Evolutionary conservation across 2,329 filamentous ascomycete genomes (phyloP).

Genomic region (Pseudocercospora fuligena): DNA sequence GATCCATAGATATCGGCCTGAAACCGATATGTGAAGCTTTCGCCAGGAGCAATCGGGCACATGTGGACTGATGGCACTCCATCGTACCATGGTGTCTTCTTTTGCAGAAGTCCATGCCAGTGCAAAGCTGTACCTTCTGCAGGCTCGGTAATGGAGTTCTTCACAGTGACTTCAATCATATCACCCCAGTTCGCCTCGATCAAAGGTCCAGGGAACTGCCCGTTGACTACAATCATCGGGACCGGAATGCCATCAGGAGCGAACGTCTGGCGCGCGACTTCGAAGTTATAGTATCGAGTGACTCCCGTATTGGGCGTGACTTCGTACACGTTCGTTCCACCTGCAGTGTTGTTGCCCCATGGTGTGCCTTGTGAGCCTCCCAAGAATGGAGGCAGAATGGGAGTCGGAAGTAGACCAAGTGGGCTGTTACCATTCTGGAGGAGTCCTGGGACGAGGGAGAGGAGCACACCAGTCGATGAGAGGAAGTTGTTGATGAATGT

Average conservation of each 20-base stretch:
- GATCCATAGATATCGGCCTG: slow-evolving; percentile 45
- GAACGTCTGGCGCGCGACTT: slow-evolving; percentile 27
- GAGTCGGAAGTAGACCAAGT: slow-evolving; percentile 19
- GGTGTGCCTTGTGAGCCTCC: slow-evolving; percentile 32
- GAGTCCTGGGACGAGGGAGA: slow-evolving; percentile 22
- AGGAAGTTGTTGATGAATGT: slow-evolving; percentile 29
- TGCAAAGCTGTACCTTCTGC: slow-evolving; percentile 47
- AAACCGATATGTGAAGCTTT: slow-evolving; percentile 47
- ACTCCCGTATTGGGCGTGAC: slow-evolving; percentile 34
- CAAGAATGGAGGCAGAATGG: slow-evolving; percentile 21
- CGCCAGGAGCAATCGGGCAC: slow-evolving; percentile 49
- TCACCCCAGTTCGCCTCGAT: slow-evolving; percentile 48
- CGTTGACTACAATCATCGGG: slow-evolving; percentile 31
- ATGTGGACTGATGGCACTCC: slow-evolving; percentile 49
- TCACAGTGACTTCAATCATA: slow-evolving; percentile 38
- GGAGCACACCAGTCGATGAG: slow-evolving; percentile 21
- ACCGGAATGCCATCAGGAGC: slow-evolving; percentile 33
- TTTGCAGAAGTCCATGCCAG: slow-evolving; percentile 48
- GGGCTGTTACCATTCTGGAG: slow-evolving; percentile 21
- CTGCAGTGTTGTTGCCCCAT: slow-evolving; percentile 36
- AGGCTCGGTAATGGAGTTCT: slow-evolving; percentile 35
- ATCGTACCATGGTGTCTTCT: slow-evolving; percentile 46
- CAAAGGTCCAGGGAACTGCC: slow-evolving; percentile 32
- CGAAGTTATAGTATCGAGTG: slow-evolving; percentile 35
- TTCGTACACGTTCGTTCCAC: slow-evolving; percentile 33